Conservation (phyloP, 495 filamentous ascomycete genomes). For the Penicillium waksmanii region DNA sequence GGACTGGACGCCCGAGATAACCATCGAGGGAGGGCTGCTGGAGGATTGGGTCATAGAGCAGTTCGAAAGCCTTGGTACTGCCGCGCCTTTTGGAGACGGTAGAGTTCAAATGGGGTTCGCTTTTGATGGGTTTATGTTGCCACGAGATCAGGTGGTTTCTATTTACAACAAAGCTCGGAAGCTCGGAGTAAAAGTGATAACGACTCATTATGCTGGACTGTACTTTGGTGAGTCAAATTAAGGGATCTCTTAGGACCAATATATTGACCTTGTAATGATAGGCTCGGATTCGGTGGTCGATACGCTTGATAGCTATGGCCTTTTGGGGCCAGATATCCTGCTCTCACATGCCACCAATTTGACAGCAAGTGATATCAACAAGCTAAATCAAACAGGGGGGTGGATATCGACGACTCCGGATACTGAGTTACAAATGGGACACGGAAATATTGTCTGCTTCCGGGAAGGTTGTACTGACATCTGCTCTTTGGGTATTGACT, state of each 20-base stretch:
- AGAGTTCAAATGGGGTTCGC: slow-evolving; percentile 45
- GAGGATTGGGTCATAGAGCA: slow-evolving; percentile 44
- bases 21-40: slow-evolving; percentile 32
- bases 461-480: slow-evolving; percentile 25
- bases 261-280: slow-evolving; percentile 1
- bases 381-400: slow-evolving; percentile 24
- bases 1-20: slow-evolving; percentile 40
- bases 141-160: slow-evolving; percentile 34
- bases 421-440: slow-evolving; percentile 48
- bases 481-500: slow-evolving; percentile 52
- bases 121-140: slow-evolving; percentile 43
- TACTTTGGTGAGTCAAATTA: slow-evolving; percentile 12
- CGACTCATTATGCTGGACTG: slow-evolving; percentile 35
- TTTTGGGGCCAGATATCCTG: slow-evolving; percentile 41
- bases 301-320: slow-evolving; percentile 35
- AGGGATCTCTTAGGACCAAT: not conserved
- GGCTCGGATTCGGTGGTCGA: slow-evolving; percentile 26
- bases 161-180: slow-evolving; percentile 34
- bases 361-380: slow-evolving; percentile 27
- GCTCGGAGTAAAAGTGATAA: slow-evolving; percentile 39
- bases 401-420: slow-evolving; percentile 44
- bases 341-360: slow-evolving; percentile 39
- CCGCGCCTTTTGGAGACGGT: slow-evolving; percentile 40
- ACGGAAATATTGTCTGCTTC: slow-evolving; percentile 37
- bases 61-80: slow-evolving; percentile 34